These are phyloP conservation scores for Saposhnikovia divaricata DNA, from an alignment of 129 eudicot genomes.

Conservation along the genomic window DNA sequence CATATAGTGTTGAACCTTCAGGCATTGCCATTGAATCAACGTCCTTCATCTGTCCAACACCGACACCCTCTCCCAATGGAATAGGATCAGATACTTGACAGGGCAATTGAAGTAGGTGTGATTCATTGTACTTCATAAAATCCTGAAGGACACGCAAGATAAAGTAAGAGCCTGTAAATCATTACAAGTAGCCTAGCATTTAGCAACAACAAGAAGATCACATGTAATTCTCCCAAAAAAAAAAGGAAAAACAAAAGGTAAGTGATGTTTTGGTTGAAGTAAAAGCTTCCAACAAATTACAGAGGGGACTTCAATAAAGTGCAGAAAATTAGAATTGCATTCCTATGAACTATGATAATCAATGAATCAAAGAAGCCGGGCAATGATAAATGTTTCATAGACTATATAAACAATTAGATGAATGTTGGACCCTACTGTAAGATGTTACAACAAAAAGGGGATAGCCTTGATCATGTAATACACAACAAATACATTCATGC, in stretches of 20 bases:
- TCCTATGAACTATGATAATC: not conserved
- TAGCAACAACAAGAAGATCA: not conserved
- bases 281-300: not conserved
- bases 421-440: not conserved
- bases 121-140: slow-evolving; percentile 57
- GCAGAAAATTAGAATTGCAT: not conserved
- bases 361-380: not conserved
- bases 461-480: not conserved
- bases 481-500: not conserved
- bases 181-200: not conserved
- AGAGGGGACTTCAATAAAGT: not conserved
- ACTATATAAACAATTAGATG: not conserved
- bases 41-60: slow-evolving; percentile 78
- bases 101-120: slow-evolving; percentile 41
- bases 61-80: slow-evolving; percentile 93
- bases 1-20: slow-evolving; percentile 66
- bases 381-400: not conserved
- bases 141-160: slow-evolving; percentile 40
- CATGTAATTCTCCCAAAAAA: not conserved
- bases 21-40: slow-evolving; percentile 60
- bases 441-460: not conserved
- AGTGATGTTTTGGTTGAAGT: not conserved
- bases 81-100: slow-evolving; percentile 67
- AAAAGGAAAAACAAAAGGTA: not conserved
- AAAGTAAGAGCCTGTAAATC: not conserved